These are phyloP conservation scores for Chytriomyces hyalinus DNA, from an alignment of 192 early-diverging fungal genomes.

Conservation along the genomic window DNA sequence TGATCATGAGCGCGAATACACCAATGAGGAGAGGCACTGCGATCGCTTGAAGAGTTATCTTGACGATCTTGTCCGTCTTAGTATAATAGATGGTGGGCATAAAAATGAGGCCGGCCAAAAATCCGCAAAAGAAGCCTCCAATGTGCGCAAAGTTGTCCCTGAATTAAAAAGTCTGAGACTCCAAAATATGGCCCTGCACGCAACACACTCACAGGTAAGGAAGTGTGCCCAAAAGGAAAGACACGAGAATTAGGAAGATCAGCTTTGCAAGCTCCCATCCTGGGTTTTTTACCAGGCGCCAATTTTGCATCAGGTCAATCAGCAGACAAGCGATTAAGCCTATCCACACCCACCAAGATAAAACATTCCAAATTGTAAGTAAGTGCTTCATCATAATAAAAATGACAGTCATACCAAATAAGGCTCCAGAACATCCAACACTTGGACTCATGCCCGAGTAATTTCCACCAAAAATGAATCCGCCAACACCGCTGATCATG, in stretches of 20 bases:
- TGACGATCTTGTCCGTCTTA: constrained; percentile 50
- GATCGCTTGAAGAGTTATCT: constrained; percentile 41
- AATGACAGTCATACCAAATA: constrained; percentile 51
- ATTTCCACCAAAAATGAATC: constrained; percentile 81
- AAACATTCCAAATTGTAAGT: background rate
- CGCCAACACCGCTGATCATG: constrained; percentile 72
- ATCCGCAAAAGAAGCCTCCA: constrained; percentile 73
- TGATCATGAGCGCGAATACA: constrained; percentile 42
- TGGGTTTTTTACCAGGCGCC: constrained; percentile 69
- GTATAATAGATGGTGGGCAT: constrained; percentile 70
- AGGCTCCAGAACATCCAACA: constrained; percentile 60
- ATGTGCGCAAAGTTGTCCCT: constrained; percentile 89
- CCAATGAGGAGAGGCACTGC: constrained; percentile 42
- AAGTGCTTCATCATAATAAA: background rate
- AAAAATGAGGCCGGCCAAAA: constrained; percentile 71
- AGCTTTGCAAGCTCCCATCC: constrained; percentile 72
- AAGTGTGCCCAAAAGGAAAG: constrained; percentile 74
- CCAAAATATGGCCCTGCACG: background rate
- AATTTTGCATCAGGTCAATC: constrained; percentile 79
- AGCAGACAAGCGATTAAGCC: constrained; percentile 80
- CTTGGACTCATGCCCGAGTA: constrained; percentile 61
- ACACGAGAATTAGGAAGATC: constrained; percentile 63
- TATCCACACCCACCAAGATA: constrained; percentile 26
- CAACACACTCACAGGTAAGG: constrained; percentile 52
- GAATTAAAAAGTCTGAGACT: background rate